phyloP scores from a whole-genome alignment of 1,284 basidiomycete species.

The Ustilago trichophora region DNA sequence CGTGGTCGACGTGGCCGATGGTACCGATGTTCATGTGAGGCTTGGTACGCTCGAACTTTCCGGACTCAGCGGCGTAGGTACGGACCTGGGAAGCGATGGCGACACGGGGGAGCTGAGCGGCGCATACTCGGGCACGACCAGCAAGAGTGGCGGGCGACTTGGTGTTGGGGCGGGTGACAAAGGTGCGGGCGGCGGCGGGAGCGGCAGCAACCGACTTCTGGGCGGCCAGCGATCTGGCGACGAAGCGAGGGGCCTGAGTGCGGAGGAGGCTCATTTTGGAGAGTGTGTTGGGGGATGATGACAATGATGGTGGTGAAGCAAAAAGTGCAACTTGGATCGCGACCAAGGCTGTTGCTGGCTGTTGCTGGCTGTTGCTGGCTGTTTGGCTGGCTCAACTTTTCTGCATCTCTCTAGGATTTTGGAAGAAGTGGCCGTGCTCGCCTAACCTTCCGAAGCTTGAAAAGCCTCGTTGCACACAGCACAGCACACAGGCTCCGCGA shows the following conservation, averaged over 20 bases:
- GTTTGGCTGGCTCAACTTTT: conserved; percentile 7
- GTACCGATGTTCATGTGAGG: conserved; percentile 83
- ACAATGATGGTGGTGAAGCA: conserved; percentile 31
- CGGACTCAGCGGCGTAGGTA: conserved; percentile 72
- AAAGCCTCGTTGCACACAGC: no score
- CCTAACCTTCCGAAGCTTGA: neutral
- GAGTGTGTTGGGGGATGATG: conserved; percentile 6
- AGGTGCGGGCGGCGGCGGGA: conserved; percentile 33
- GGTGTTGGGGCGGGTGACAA: conserved; percentile 30
- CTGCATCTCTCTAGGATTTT: neutral
- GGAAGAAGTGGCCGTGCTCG: conserved; percentile 29
- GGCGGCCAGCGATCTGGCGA: conserved; percentile 36
- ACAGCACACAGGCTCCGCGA: conserved; percentile 16
- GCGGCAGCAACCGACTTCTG: conserved; percentile 36
- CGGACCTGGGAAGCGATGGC: conserved; percentile 57
- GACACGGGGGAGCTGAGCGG: conserved; percentile 35
- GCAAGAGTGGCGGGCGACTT: conserved; percentile 33
- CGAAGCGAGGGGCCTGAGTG: conserved; percentile 43
- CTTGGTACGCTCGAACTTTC: conserved; percentile 82
- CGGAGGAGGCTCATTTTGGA: conserved; percentile 50
- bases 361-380: neutral
- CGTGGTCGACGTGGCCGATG: conserved; percentile 69
- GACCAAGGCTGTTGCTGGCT: no score
- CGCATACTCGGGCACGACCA: conserved; percentile 35
- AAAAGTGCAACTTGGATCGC: neutral